phyloP scores from a whole-genome alignment of 2,329 filamentous ascomycete species.

The Fusarium sp. region DNA sequence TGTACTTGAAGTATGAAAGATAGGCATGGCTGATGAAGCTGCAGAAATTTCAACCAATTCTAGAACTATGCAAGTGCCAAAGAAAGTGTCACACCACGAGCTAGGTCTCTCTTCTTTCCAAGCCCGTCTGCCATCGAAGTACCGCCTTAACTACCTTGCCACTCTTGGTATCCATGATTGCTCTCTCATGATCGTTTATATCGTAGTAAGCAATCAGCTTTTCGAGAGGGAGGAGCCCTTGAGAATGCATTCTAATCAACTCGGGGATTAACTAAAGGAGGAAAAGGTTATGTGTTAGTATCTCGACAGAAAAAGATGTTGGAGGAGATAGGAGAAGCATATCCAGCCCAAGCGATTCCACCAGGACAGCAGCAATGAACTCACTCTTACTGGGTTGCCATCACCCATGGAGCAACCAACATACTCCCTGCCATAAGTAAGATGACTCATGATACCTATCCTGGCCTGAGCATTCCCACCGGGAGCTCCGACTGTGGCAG shows the following conservation, averaged over 20 bases:
- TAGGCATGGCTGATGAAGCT: too few species aligned
- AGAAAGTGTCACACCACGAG: too few species aligned
- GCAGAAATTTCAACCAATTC: too few species aligned
- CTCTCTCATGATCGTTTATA: neutral
- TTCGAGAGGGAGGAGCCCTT: constrained; percentile 1
- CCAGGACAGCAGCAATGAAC: neutral
- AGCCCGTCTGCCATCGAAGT: neutral
- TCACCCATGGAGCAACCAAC: constrained; percentile 27
- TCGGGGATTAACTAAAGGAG: constrained; percentile 7
- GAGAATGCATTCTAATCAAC: constrained; percentile 10
- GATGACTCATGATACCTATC: constrained; percentile 21
- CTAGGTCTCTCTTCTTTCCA: neutral
- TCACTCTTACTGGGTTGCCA: constrained; percentile 7
- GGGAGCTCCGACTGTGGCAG: constrained; percentile 23
- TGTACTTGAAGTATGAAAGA: too few species aligned
- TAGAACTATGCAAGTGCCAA: too few species aligned
- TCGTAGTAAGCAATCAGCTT: constrained; percentile 6
- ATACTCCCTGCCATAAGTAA: constrained; percentile 23
- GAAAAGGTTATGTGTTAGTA: neutral
- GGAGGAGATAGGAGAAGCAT: too few species aligned
- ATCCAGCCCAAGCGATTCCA: too few species aligned
- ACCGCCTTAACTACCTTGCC: neutral
- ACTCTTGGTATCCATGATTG: neutral
- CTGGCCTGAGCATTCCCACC: neutral
- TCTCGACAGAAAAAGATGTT: too few species aligned